Conservation (phyloP, 441 rosid genomes). For the Mallotus japonicus region DNA sequence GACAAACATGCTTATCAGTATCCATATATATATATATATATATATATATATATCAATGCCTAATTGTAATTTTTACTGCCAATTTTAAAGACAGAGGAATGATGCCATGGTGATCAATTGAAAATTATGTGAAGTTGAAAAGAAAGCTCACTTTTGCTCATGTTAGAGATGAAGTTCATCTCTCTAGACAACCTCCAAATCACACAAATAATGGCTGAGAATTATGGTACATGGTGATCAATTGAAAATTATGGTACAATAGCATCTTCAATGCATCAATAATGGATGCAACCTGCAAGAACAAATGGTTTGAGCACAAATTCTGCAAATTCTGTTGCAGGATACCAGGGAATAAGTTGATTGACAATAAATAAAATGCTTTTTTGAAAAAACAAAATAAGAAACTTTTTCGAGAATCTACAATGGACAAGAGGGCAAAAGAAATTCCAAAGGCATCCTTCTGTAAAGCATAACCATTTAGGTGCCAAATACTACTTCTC, state of each 20-base stretch:
- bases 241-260: not conserved
- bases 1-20: too few species aligned
- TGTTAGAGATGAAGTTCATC: not conserved
- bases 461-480: not conserved
- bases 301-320: not conserved
- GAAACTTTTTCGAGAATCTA: not conserved
- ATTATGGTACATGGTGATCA: too few species aligned
- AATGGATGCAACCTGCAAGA: not conserved
- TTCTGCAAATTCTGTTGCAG: not conserved
- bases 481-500: not conserved
- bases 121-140: not conserved
- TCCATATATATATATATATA: too few species aligned
- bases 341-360: not conserved
- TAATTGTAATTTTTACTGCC: too few species aligned
- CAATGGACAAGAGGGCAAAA: not conserved
- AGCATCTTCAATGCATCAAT: not conserved
- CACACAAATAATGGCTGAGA: too few species aligned
- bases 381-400: not conserved
- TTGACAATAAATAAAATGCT: not conserved
- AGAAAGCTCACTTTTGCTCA: not conserved
- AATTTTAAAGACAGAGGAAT: too few species aligned
- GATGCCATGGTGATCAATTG: too few species aligned
- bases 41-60: too few species aligned
- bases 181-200: not conserved
- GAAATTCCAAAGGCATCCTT: not conserved